These are phyloP conservation scores for Russula earlei DNA, from an alignment of 768 basidiomycete species.

Conservation along the genomic window DNA sequence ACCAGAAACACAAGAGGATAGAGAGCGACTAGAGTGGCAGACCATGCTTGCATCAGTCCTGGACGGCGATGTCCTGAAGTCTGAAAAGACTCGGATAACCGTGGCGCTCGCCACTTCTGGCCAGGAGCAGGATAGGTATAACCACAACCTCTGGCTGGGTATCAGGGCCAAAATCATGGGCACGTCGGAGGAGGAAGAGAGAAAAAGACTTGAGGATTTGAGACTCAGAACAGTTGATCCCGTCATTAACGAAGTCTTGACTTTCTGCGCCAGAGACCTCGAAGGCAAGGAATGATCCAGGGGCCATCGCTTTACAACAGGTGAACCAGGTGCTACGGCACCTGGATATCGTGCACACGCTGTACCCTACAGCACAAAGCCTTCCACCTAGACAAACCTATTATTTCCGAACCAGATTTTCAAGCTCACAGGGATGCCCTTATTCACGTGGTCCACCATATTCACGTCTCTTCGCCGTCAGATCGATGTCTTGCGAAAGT, in stretches of 20 bases:
- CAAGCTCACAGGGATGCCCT: constrained; percentile 82
- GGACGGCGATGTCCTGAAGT: constrained; percentile 87
- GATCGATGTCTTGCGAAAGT: constrained; percentile 70
- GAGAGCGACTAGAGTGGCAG: constrained; percentile 90
- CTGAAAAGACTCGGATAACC: constrained; percentile 89
- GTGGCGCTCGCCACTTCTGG: constrained; percentile 60
- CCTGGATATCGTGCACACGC: constrained; percentile 72
- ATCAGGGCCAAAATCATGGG: constrained; percentile 81
- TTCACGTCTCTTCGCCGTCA: constrained; percentile 77
- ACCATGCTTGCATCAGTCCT: constrained; percentile 90
- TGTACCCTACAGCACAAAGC: constrained; percentile 81
- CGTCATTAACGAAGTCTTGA: constrained; percentile 74
- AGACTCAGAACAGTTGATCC: constrained; percentile 71
- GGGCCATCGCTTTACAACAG: constrained; percentile 44
- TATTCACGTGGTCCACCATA: constrained; percentile 87
- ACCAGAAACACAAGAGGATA: constrained; percentile 62
- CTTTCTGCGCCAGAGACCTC: constrained; percentile 53
- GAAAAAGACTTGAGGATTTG: constrained; percentile 71
- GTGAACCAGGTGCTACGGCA: constrained; percentile 60
- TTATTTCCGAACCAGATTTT: constrained; percentile 56
- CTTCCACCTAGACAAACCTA: constrained; percentile 68
- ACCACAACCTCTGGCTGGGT: constrained; percentile 78
- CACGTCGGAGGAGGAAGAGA: constrained; percentile 74
- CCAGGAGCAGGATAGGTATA: constrained; percentile 59
- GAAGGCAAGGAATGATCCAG: constrained; percentile 30